These are phyloP conservation scores for Aspergillus homomorphus DNA, from an alignment of 495 filamentous ascomycete genomes.

Conservation along the genomic window DNA sequence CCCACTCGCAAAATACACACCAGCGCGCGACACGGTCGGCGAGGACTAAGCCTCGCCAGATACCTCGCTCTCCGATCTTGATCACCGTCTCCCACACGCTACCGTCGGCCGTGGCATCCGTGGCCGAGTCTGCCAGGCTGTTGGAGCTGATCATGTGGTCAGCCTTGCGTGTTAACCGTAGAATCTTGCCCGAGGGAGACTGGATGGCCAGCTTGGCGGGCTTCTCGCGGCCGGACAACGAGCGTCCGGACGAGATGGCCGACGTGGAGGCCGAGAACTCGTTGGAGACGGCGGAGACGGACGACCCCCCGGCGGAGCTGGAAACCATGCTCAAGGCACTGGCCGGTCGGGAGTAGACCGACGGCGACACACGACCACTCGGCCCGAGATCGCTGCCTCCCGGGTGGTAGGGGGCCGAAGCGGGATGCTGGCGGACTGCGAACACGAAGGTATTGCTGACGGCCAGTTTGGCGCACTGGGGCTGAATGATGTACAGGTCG, in stretches of 20 bases:
- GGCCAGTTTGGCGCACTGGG: constrained; percentile 81
- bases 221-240: constrained; percentile 58
- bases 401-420: constrained; percentile 50
- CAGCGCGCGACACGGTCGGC: constrained; percentile 93
- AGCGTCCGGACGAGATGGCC: constrained; percentile 54
- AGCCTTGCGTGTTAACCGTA: constrained; percentile 83
- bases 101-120: constrained; percentile 64
- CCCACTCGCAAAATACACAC: constrained; percentile 99
- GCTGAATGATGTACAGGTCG: constrained; percentile 93
- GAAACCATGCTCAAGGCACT: constrained; percentile 79
- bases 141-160: constrained; percentile 59
- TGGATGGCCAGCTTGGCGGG: constrained; percentile 96
- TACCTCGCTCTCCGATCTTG: constrained; percentile 87
- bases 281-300: constrained; percentile 39
- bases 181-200: constrained; percentile 90
- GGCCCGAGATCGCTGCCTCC: constrained; percentile 48
- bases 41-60: constrained; percentile 90
- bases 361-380: constrained; percentile 55
- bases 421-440: constrained; percentile 86
- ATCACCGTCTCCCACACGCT: constrained; percentile 97
- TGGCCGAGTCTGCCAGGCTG: constrained; percentile 38
- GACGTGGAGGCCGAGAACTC: constrained; percentile 48
- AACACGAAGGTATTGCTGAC: constrained; percentile 98
- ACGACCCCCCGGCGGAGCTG: constrained; percentile 42
- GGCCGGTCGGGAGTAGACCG: constrained; percentile 67